Evolutionary conservation across 768 basidiomycete species (phyloP).

Genomic region (Kwoniella bestiolae): DNA sequence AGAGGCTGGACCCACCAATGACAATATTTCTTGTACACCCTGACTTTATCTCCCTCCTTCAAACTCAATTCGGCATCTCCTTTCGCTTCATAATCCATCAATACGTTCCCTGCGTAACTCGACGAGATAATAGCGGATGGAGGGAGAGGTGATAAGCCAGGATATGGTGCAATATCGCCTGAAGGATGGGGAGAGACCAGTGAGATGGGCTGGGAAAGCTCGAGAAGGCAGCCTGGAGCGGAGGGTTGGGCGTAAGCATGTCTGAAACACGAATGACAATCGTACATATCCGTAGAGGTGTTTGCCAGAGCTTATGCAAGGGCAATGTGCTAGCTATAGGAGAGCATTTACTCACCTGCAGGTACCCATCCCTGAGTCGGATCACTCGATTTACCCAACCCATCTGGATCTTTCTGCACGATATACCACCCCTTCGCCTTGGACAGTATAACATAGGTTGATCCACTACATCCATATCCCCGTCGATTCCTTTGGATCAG

Average conservation of each 20-base stretch:
- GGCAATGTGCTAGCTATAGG: too few relatives aligned
- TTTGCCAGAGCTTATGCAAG: too few relatives aligned
- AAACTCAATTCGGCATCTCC: conserved; percentile 91
- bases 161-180: conserved; percentile 31
- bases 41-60: conserved; percentile 80
- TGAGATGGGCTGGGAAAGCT: conserved; percentile 88
- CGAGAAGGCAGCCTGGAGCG: conserved; percentile 77
- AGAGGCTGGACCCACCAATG: conserved; percentile 69
- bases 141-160: conserved; percentile 67
- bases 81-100: conserved; percentile 95
- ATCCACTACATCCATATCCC: conserved; percentile 61
- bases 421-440: conserved; percentile 99
- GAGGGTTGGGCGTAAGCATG: too few relatives aligned
- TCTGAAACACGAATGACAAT: too few relatives aligned
- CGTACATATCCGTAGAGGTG: too few relatives aligned
- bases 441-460: conserved; percentile 89
- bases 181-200: conserved; percentile 64
- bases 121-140: conserved; percentile 93
- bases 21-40: conserved; percentile 97
- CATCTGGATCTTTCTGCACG: conserved; percentile 89
- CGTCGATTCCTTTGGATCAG: too few relatives aligned
- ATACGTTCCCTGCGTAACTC: conserved; percentile 90
- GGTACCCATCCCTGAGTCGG: conserved; percentile 95
- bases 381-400: conserved; percentile 73
- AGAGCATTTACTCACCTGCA: conserved; percentile 67